Base-by-base conservation (phyloP, 495 filamentous ascomycete genomes). In the Podospora tetraspora region DNA sequence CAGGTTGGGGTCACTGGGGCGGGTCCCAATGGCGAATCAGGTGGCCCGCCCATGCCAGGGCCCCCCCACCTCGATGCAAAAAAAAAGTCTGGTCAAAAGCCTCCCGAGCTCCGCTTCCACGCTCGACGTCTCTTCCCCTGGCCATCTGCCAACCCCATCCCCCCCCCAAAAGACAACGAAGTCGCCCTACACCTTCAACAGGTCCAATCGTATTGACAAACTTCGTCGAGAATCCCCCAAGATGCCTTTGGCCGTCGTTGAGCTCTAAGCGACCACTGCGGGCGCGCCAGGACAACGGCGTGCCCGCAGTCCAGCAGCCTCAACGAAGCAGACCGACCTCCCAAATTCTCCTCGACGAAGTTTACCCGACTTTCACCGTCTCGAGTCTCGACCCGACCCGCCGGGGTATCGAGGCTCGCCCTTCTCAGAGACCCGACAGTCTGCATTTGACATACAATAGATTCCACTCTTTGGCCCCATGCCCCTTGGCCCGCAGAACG, bases 221-320 rank as follows among this genome's bases (percentile, higher is more conserved):
- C 89, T 91, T 90, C 88, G 92, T 96, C 91, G 88, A 92, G 84
- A 84, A 87, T 79, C 73, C 61, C 43, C 71, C 77, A 87, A 84
- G 83, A 89, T 88, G 88, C 90, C 89, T 81, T 86, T 91, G 90
- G 90, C 90, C 82, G 86, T 92, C 91, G 91, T 88, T 92, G 91
- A 90, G 91, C 92, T 96, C 90, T 96, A 91, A 93, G 91, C 83
- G 82, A 86, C 87, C 89, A 88, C 92, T 94, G 90, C 88, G 88
- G 89, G 84, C 81, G 75, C 84, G 84, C 79, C 77, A 74, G 78
- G 72, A 60, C 75, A 69, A 69, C 71, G 79, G 74, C 79, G 75
- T 82, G 83, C 83, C 79, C 83, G 86, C 84, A 86, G 87, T 87
- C 89, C 88, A 89, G 87, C 91, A 93, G 92, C 90, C 77, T 83